Base-by-base conservation (phyloP, 202 grass and related monocot species). In the Cymbopogon flexuosus region DNA sequence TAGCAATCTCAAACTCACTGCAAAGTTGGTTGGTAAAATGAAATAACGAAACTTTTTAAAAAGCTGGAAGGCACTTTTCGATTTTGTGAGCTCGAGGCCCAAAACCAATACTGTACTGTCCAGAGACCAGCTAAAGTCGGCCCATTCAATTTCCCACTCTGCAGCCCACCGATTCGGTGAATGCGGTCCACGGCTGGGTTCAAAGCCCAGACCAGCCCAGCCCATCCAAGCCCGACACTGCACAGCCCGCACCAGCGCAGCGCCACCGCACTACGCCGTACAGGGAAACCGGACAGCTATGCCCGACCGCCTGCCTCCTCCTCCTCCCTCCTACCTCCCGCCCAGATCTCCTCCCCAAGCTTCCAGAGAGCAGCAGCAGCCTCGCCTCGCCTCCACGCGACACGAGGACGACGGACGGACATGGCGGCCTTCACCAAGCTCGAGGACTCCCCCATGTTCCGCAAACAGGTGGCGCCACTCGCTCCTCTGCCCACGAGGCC, bases 361-460 rank as follows among this genome's bases (percentile, higher is more conserved):
- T 89, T 81, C 79, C 65, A 78, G 30, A 72, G 78, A 69, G 49
- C 69, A 65, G 12, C 69, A 65, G 81, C 87, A 46, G 82, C 87
- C 56, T 73, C 54, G 58, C 79, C 67, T 62, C 54, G 58, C 79
- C 67, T 47, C 19, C 69, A n/a, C 46, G 8, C 39, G 35, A 27
- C 82, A 15, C 67, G 72, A 85, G 39, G 18, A 19, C 72, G 56
- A 39, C 10, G 57, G 31, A 33, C 31, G 46, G 54, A 68, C 45
- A 97, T 98, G 95, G 90, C 88, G 68, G 79, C 90, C 79, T 98
- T 98, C 86, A 85, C 90, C 80, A 98, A 93, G 90, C 90, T 98
- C 36, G 95, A 95, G 77, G 95, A 98, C 77, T 98, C 95, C 16
- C 31, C 95, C 35, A 98, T 98, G 92, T 95, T 95, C 82, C 89